Conservation (phyloP, 176 grass and related monocot genomes). For the Cenchrus americanus region DNA sequence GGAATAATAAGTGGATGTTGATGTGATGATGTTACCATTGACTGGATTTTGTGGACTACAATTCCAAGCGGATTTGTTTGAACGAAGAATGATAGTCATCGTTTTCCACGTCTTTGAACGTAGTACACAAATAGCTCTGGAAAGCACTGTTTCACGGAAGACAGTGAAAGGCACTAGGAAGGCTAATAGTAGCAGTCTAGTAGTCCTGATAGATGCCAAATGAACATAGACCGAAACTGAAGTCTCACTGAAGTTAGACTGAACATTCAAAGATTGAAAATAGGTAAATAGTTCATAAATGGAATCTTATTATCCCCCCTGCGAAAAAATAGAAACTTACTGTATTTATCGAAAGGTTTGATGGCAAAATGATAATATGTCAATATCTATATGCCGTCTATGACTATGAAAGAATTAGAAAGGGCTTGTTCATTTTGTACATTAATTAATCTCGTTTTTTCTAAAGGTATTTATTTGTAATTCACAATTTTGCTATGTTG, state of each 20-base stretch:
- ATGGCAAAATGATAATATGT: background rate
- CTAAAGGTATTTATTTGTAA: background rate
- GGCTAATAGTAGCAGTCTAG: background rate
- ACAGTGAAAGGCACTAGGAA: background rate
- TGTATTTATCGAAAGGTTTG: background rate
- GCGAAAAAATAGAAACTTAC: background rate
- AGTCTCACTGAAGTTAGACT: background rate
- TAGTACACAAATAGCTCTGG: background rate
- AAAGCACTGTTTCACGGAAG: background rate
- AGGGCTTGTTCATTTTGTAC: background rate
- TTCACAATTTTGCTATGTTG: background rate
- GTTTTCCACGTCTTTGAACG: background rate
- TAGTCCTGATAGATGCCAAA: background rate
- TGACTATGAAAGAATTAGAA: background rate
- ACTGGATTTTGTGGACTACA: slow-evolving; percentile 9
- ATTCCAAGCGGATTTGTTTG: slow-evolving; percentile 30
- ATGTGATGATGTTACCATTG: background rate
- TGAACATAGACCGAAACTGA: slow-evolving; percentile 1
- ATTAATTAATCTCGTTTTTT: background rate
- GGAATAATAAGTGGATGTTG: background rate
- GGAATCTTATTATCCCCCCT: background rate
- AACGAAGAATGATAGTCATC: slow-evolving; percentile 22
- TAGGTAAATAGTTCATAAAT: background rate
- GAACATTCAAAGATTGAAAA: background rate
- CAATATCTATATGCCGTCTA: background rate